These are phyloP conservation scores for Tulasnella sp. DNA, from an alignment of 768 basidiomycete species.

Conservation along the genomic window DNA sequence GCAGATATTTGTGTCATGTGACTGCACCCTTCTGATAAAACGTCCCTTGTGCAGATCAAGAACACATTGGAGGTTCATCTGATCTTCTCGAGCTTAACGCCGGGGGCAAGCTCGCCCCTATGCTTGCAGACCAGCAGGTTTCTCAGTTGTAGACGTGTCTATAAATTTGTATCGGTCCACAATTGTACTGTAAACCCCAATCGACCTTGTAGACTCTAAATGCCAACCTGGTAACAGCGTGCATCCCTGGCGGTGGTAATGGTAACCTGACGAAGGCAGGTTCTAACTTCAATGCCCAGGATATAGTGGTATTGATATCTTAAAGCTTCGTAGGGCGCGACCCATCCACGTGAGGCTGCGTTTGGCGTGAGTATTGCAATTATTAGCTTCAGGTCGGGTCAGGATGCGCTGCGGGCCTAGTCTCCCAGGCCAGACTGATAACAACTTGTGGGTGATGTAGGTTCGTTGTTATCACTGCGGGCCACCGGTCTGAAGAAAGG, in stretches of 20 bases:
- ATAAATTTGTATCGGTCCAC: not conserved
- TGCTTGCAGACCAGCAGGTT: not conserved
- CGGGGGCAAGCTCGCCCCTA: constrained; percentile 24
- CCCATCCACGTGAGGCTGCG: too few relatives aligned
- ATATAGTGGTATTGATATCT: too few relatives aligned
- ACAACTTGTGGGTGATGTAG: too few relatives aligned
- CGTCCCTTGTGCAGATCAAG: constrained; percentile 23
- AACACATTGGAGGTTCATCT: constrained; percentile 33
- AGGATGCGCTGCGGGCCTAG: too few relatives aligned
- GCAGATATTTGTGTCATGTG: constrained; percentile 26
- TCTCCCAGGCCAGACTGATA: too few relatives aligned
- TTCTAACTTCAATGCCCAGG: not conserved
- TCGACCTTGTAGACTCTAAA: not conserved
- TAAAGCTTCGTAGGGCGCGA: not conserved
- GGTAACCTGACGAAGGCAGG: not conserved
- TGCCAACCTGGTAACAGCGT: too few relatives aligned
- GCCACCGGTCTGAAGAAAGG: not conserved
- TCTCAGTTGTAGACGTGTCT: not conserved
- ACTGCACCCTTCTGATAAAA: not conserved
- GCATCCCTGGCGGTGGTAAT: too few relatives aligned
- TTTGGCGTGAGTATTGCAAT: too few relatives aligned
- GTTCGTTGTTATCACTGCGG: too few relatives aligned
- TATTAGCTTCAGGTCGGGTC: not conserved
- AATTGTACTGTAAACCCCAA: not conserved
- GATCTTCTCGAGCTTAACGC: constrained; percentile 28